These are phyloP conservation scores for Chlorella sp. DNA, from an alignment of 139 green algal genomes.

Conservation along the genomic window DNA sequence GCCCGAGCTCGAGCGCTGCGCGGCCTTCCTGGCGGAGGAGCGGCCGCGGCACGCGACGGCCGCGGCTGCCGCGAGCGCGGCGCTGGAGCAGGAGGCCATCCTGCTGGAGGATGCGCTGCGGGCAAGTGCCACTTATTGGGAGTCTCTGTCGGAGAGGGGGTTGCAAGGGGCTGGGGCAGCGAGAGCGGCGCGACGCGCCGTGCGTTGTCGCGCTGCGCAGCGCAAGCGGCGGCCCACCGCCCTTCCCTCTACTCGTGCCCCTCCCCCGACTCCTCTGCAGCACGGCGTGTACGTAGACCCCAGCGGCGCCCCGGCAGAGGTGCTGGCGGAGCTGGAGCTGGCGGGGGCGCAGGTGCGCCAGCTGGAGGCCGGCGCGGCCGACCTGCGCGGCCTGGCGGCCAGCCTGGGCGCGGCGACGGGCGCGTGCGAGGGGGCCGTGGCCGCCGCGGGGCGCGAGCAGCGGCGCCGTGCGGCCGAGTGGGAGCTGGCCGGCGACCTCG, in stretches of 20 bases:
- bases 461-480: too few relatives aligned
- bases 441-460: too few relatives aligned
- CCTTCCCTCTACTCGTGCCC: not conserved
- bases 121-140: too few relatives aligned
- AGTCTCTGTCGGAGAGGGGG: too few relatives aligned
- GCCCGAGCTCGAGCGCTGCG: not conserved
- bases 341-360: not conserved
- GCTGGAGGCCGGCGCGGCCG: not conserved
- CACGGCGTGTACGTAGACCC: not conserved
- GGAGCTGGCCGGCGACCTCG: too few relatives aligned
- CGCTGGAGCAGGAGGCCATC: slow-evolving; percentile 7
- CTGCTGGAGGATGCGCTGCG: slow-evolving; percentile 3
- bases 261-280: not conserved
- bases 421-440: too few relatives aligned
- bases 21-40: not conserved
- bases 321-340: slow-evolving; percentile 17
- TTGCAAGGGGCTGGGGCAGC: too few relatives aligned
- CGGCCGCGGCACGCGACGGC: not conserved
- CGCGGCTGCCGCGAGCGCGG: not conserved
- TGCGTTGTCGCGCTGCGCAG: too few relatives aligned
- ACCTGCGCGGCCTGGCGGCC: too few relatives aligned
- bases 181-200: too few relatives aligned
- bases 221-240: too few relatives aligned
- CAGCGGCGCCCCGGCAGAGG: not conserved
- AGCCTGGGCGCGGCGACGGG: too few relatives aligned